phyloP scores from a whole-genome alignment of 495 filamentous ascomycete genomes.

The Xylaria flabelliformis region DNA sequence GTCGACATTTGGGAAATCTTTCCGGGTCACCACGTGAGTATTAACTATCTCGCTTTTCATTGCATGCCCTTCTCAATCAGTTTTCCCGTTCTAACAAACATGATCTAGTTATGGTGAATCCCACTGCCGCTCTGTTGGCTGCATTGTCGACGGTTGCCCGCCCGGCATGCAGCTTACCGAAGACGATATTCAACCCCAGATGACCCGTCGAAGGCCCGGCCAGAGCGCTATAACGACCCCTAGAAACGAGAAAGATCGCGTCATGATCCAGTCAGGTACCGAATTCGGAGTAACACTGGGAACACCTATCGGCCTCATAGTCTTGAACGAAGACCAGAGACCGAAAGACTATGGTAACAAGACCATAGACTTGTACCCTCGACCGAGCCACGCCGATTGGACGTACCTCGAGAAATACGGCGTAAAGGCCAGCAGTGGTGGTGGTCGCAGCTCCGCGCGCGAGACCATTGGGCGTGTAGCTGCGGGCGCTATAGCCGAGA shows the following conservation, averaged over 20 bases:
- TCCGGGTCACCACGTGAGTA: constrained; percentile 83
- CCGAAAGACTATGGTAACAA: constrained; percentile 91
- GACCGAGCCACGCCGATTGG: constrained; percentile 94
- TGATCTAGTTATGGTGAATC: constrained; percentile 80
- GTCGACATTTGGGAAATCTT: constrained; percentile 91
- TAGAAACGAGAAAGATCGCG: constrained; percentile 88
- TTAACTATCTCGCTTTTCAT: background rate
- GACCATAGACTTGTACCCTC: constrained; percentile 91
- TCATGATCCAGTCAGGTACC: constrained; percentile 92
- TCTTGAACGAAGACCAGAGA: constrained; percentile 90
- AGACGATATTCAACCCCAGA: constrained; percentile 91
- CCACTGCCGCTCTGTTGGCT: constrained; percentile 88
- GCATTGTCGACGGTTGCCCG: constrained; percentile 87
- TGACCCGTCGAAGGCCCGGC: constrained; percentile 89
- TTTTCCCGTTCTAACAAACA: constrained; percentile 23
- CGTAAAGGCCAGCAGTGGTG: constrained; percentile 90
- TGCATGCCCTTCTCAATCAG: background rate
- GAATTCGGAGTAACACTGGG: constrained; percentile 93
- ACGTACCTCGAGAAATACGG: constrained; percentile 98
- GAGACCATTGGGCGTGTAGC: constrained; percentile 96
- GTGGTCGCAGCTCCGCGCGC: constrained; percentile 87
- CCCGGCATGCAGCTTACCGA: constrained; percentile 90
- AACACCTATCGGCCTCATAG: constrained; percentile 87
- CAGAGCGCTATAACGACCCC: constrained; percentile 92
- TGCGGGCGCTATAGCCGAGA: constrained; percentile 94